Percentiles rank a stretch among this genome's conserved stretches.
These are phyloP conservation scores for Elaeis oleifera DNA, from an alignment of 202 grass and related monocot species.

Conservation along the genomic window DNA sequence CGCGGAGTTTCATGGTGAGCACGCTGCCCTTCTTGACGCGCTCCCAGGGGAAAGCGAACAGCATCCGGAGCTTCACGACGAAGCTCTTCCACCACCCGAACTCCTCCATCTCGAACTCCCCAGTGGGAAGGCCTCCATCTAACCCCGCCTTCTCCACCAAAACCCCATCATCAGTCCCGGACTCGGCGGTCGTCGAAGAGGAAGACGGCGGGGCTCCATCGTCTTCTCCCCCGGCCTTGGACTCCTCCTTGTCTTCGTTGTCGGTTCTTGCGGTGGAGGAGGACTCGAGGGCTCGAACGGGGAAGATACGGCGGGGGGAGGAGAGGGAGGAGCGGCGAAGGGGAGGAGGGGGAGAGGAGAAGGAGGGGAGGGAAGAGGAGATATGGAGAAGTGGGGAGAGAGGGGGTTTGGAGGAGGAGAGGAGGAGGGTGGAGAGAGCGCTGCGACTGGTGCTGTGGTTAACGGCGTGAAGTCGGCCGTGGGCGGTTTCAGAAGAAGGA, in stretches of 20 bases:
- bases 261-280: conserved; percentile 38
- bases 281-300: conserved; percentile 42
- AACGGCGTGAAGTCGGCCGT: conserved; percentile 22
- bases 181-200: background rate
- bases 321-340: conserved; percentile 26
- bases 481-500: conserved; percentile 44
- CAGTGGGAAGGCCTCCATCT: conserved; percentile 19
- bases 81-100: conserved; percentile 55
- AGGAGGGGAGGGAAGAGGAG: conserved; percentile 4
- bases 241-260: conserved; percentile 17
- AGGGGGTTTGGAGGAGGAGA: conserved; percentile 24
- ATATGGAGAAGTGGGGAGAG: background rate
- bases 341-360: conserved; percentile 6
- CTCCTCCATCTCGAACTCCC: conserved; percentile 67
- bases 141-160: background rate
- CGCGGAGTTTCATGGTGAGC: conserved; percentile 74
- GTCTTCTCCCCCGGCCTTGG: conserved; percentile 16
- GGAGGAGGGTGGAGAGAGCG: conserved; percentile 30
- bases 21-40: conserved; percentile 74
- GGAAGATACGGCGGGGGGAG: conserved; percentile 13
- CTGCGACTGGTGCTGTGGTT: conserved; percentile 7
- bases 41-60: conserved; percentile 68
- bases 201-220: conserved; percentile 26
- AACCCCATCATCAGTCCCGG: background rate
- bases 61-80: conserved; percentile 58